A percentile compares a stretch with the other conserved stretches of the same genome.
These are phyloP conservation scores for Colletotrichum higginsianum DNA, from an alignment of 2,329 filamentous ascomycete species.

Conservation along the genomic window DNA sequence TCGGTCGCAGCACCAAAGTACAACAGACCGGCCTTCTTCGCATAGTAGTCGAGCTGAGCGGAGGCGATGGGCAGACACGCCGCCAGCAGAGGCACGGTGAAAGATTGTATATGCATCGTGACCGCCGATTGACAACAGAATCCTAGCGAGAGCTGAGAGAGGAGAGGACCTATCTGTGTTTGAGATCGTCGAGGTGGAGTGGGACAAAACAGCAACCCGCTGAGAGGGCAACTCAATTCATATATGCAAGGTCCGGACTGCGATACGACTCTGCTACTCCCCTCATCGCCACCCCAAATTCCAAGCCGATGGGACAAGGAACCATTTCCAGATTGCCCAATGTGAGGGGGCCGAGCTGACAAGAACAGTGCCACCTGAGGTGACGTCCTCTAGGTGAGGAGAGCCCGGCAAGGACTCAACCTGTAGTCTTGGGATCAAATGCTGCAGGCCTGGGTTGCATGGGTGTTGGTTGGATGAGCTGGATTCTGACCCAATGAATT, in stretches of 20 bases:
- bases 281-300: constrained; percentile 28
- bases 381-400: constrained; percentile 39
- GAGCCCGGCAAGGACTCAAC: constrained; percentile 13
- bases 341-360: neutral
- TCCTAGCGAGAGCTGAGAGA: neutral
- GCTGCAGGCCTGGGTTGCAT: constrained; percentile 18
- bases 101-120: constrained; percentile 45
- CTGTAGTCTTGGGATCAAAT: constrained; percentile 33
- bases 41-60: constrained; percentile 62
- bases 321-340: constrained; percentile 19
- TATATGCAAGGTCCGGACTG: constrained; percentile 38
- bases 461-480: constrained; percentile 21
- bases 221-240: constrained; percentile 30
- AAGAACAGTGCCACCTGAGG: neutral
- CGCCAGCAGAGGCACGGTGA: constrained; percentile 48
- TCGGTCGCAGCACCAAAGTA: constrained; percentile 78
- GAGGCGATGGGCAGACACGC: constrained; percentile 49
- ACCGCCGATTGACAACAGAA: constrained; percentile 1
- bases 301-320: constrained; percentile 18
- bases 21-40: constrained; percentile 65
- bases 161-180: constrained; percentile 27
- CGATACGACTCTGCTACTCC: constrained; percentile 17
- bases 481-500: neutral
- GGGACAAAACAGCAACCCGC: neutral
- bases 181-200: constrained; percentile 15